Percentiles rank a stretch among this genome's conserved stretches.
phyloP scores from a whole-genome alignment of 257 asterid genomes.

The Fraxinus americana region DNA sequence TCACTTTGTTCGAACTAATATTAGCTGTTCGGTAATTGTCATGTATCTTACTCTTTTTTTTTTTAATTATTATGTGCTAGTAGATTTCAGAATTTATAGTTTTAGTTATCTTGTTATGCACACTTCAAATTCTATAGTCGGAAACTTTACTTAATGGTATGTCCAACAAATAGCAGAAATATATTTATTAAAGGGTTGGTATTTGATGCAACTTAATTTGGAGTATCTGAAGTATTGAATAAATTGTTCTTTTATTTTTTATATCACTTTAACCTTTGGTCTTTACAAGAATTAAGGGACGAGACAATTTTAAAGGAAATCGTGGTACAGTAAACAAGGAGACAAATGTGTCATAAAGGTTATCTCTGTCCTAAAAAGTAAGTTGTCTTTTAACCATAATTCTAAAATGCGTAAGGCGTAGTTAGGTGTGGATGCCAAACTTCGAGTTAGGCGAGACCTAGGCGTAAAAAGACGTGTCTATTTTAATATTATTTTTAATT shows the following conservation, averaged over 20 bases:
- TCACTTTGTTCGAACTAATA: not conserved
- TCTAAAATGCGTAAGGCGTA: too few species aligned
- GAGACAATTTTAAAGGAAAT: not conserved
- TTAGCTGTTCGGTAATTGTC: slow-evolving; percentile 1
- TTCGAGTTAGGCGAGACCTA: too few species aligned
- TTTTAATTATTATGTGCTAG: not conserved
- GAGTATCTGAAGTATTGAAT: not conserved
- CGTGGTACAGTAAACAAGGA: not conserved
- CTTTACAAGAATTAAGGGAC: not conserved
- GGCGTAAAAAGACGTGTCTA: too few species aligned
- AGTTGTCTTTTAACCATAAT: not conserved
- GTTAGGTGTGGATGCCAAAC: too few species aligned
- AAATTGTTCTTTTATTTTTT: not conserved
- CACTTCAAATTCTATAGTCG: not conserved
- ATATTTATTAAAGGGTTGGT: not conserved
- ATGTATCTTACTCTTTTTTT: not conserved
- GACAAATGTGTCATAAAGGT: not conserved
- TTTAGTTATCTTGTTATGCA: not conserved
- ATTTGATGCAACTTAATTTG: not conserved
- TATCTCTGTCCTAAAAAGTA: not conserved
- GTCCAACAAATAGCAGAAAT: not conserved
- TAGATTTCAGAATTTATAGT: not conserved
- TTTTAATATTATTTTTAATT: too few species aligned
- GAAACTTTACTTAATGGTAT: not conserved
- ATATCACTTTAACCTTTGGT: not conserved